Conservation (phyloP, 2,329 filamentous ascomycete species). For the Pochonia chlamydosporia region DNA sequence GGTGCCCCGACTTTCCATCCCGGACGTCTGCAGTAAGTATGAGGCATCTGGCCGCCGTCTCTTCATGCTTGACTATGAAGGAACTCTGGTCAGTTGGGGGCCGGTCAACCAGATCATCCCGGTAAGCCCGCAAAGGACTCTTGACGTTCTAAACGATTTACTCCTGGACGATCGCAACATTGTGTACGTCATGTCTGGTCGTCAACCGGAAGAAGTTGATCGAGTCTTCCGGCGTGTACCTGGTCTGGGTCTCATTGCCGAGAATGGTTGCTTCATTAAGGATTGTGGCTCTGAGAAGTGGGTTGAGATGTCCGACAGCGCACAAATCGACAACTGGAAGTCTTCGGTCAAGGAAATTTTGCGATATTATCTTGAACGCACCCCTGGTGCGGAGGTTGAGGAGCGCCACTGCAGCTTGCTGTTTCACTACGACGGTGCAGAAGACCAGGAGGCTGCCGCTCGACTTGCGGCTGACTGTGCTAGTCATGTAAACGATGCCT, state of each 20-base stretch:
- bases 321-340: slow-evolving; percentile 73
- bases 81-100: slow-evolving; percentile 83
- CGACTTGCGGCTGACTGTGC: slow-evolving; percentile 85
- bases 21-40: slow-evolving; percentile 60
- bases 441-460: slow-evolving; percentile 68
- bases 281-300: slow-evolving; percentile 63
- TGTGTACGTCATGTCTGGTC: slow-evolving; percentile 90
- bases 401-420: slow-evolving; percentile 87
- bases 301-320: slow-evolving; percentile 70
- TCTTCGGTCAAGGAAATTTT: slow-evolving; percentile 75
- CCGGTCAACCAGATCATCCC: slow-evolving; percentile 79
- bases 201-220: slow-evolving; percentile 82
- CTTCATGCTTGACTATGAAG: slow-evolving; percentile 91
- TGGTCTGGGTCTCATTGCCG: slow-evolving; percentile 81
- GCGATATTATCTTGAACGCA: slow-evolving; percentile 83
- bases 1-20: slow-evolving; percentile 76
- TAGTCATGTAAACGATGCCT: slow-evolving; percentile 92
- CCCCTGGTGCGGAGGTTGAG: slow-evolving; percentile 82
- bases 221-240: slow-evolving; percentile 78
- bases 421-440: slow-evolving; percentile 82
- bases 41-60: slow-evolving; percentile 60
- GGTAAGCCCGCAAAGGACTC: slow-evolving; percentile 74
- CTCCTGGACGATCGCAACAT: slow-evolving; percentile 74
- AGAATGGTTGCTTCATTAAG: slow-evolving; percentile 89
- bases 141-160: slow-evolving; percentile 77